Percentiles rank a stretch among this genome's conserved stretches.
Evolutionary conservation across 2,329 filamentous ascomycete species (phyloP).

Genomic region (Talaromyces sp.): DNA sequence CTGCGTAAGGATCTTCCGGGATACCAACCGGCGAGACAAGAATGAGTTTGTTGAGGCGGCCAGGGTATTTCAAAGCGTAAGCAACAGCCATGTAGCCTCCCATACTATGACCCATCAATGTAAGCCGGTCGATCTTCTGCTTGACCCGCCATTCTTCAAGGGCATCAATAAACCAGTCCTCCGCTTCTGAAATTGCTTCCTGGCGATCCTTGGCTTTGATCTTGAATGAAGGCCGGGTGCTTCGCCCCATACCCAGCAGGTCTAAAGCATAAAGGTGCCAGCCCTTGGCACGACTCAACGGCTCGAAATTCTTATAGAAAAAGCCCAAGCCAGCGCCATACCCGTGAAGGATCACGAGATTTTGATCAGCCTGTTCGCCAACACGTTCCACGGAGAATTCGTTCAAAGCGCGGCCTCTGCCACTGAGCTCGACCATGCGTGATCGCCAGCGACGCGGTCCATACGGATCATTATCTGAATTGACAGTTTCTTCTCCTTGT

Average conservation of each 20-base stretch:
- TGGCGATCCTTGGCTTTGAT: conserved; percentile 77
- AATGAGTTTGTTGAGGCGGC: conserved; percentile 90
- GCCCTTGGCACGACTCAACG: conserved; percentile 69
- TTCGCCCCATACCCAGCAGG: conserved; percentile 91
- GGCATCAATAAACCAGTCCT: conserved; percentile 93
- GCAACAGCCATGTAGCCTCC: conserved; percentile 93
- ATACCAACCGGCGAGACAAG: conserved; percentile 91
- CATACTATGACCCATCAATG: conserved; percentile 84
- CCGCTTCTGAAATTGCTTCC: conserved; percentile 79
- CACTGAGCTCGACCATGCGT: conserved; percentile 75
- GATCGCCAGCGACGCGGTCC: conserved; percentile 84
- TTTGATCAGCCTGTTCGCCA: conserved; percentile 74
- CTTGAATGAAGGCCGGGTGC: conserved; percentile 75
- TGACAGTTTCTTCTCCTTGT: conserved; percentile 42
- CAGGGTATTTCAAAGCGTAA: conserved; percentile 95
- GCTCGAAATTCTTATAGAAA: conserved; percentile 98
- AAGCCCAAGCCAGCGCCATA: conserved; percentile 96
- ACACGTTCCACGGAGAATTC: conserved; percentile 87
- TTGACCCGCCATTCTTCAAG: conserved; percentile 92
- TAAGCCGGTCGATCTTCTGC: conserved; percentile 87
- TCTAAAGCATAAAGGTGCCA: conserved; percentile 95
- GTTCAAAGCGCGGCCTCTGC: conserved; percentile 82
- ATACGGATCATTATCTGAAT: conserved; percentile 64
- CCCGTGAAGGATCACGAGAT: conserved; percentile 91
- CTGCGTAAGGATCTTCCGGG: conserved; percentile 87